Evolutionary conservation across 2,329 filamentous ascomycete genomes (phyloP).

Genomic region (Talaromyces piceae): DNA sequence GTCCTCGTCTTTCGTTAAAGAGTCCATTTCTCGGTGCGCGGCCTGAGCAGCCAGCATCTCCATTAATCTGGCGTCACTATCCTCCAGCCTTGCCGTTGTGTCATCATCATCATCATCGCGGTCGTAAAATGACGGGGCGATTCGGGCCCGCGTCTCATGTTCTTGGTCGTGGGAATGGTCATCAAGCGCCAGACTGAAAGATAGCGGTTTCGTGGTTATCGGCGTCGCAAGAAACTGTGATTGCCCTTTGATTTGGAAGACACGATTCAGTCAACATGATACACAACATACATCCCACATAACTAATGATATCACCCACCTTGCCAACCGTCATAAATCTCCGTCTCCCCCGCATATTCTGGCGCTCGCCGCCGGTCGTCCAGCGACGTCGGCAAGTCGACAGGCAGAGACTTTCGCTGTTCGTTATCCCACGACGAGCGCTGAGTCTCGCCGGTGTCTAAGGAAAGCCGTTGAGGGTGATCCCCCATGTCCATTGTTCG

Average conservation of each 20-base stretch:
- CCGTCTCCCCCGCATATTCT: conserved; percentile 70
- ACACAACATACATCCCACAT: neutral
- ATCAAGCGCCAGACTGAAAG: conserved; percentile 78
- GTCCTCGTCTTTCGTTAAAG: conserved; percentile 70
- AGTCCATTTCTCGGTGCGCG: conserved; percentile 64
- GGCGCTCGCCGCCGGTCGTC: conserved; percentile 73
- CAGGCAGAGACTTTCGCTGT: conserved; percentile 51
- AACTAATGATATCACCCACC: conserved; percentile 47
- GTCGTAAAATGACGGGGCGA: conserved; percentile 21
- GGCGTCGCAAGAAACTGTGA: conserved; percentile 90
- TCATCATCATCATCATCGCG: conserved; percentile 18
- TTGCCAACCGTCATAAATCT: conserved; percentile 99
- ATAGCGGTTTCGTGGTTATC: conserved; percentile 72
- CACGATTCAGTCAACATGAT: neutral
- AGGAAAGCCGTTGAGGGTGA: conserved; percentile 22
- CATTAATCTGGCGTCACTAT: conserved; percentile 82
- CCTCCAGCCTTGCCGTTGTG: conserved; percentile 49
- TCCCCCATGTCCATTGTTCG: conserved; percentile 14
- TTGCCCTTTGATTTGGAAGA: conserved; percentile 58
- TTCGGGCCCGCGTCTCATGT: conserved; percentile 27
- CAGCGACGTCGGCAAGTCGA: conserved; percentile 82
- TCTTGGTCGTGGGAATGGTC: conserved; percentile 66
- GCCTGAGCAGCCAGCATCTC: conserved; percentile 94
- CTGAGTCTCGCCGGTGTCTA: conserved; percentile 6
- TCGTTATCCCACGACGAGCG: conserved; percentile 5